A percentile compares a stretch with the other conserved stretches of the same genome.
These are phyloP conservation scores for Cutaneotrichosporon dermatis DNA, from an alignment of 1,284 basidiomycete species.

Conservation along the genomic window DNA sequence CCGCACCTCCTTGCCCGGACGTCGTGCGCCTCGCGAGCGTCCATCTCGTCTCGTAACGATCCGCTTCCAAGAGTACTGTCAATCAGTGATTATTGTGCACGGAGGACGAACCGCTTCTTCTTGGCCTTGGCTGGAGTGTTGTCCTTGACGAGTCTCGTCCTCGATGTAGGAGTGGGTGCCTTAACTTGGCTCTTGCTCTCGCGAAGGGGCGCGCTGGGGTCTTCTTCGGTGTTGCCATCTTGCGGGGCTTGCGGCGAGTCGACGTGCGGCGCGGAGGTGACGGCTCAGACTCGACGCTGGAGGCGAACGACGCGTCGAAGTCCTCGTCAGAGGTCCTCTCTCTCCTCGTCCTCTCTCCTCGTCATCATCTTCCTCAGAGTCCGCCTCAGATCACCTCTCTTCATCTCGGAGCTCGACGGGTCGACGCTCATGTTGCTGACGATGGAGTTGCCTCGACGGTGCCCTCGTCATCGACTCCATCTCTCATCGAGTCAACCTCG, in stretches of 20 bases:
- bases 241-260: slow-evolving; percentile 8
- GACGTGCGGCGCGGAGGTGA: slow-evolving; percentile 28
- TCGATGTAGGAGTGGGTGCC: slow-evolving; percentile 19
- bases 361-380: slow-evolving; percentile 16
- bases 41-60: slow-evolving; percentile 53
- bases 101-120: slow-evolving; percentile 53
- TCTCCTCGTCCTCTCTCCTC: slow-evolving; percentile 24
- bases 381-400: not conserved
- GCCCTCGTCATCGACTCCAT: slow-evolving; percentile 36
- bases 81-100: not conserved
- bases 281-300: slow-evolving; percentile 15
- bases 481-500: slow-evolving; percentile 16
- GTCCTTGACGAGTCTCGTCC: slow-evolving; percentile 29
- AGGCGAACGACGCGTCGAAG: slow-evolving; percentile 29
- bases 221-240: slow-evolving; percentile 3
- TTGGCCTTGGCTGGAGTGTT: slow-evolving; percentile 39
- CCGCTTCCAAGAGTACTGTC: slow-evolving; percentile 49
- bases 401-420: too few species aligned
- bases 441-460: slow-evolving; percentile 30
- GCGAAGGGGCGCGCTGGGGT: slow-evolving; percentile 14
- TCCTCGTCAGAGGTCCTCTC: slow-evolving; percentile 41
- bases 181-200: slow-evolving; percentile 26
- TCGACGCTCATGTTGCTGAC: not conserved
- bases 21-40: slow-evolving; percentile 27
- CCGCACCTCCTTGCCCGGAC: slow-evolving; percentile 35